Evolutionary conservation across 495 filamentous ascomycete species (phyloP).

Genomic region (Venustampulla echinocandica): DNA sequence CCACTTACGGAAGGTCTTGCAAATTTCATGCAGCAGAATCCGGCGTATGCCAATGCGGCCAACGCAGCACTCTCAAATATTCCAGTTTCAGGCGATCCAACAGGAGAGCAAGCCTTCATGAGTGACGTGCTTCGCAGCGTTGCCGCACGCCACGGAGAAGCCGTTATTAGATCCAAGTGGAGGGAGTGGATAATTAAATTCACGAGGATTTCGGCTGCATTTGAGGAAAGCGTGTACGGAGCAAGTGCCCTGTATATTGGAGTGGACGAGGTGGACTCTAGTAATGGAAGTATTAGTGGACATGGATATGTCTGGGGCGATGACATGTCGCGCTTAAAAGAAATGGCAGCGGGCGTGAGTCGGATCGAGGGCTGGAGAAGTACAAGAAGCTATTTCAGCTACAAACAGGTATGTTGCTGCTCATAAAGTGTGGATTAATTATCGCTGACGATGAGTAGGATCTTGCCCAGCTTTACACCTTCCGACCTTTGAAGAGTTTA

Average conservation of each 20-base stretch:
- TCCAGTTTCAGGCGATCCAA: constrained; percentile 46
- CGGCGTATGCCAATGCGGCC: constrained; percentile 40
- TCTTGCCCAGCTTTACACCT: constrained; percentile 49
- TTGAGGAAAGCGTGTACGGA: constrained; percentile 92
- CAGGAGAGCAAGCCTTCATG: constrained; percentile 87
- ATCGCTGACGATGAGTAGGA: constrained; percentile 35
- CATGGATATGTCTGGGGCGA: constrained; percentile 96
- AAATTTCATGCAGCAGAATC: constrained; percentile 78
- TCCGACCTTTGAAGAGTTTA: constrained; percentile 69
- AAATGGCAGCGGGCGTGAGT: constrained; percentile 80
- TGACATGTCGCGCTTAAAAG: constrained; percentile 66
- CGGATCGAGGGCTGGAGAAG: constrained; percentile 94
- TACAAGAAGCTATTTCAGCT: constrained; percentile 89
- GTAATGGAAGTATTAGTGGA: constrained; percentile 47
- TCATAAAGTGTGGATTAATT: neutral
- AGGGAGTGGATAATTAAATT: constrained; percentile 85
- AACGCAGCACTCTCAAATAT: constrained; percentile 34
- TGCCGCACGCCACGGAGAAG: constrained; percentile 76
- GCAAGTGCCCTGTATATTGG: constrained; percentile 85
- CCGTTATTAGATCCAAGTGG: constrained; percentile 83
- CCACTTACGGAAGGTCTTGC: constrained; percentile 70
- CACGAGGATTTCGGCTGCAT: constrained; percentile 81
- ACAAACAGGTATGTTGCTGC: constrained; percentile 58
- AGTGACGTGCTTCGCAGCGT: constrained; percentile 75
- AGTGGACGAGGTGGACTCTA: constrained; percentile 58